These are phyloP conservation scores for Aphanoascus verrucosus DNA, from an alignment of 2,329 filamentous ascomycete genomes.

Conservation along the genomic window DNA sequence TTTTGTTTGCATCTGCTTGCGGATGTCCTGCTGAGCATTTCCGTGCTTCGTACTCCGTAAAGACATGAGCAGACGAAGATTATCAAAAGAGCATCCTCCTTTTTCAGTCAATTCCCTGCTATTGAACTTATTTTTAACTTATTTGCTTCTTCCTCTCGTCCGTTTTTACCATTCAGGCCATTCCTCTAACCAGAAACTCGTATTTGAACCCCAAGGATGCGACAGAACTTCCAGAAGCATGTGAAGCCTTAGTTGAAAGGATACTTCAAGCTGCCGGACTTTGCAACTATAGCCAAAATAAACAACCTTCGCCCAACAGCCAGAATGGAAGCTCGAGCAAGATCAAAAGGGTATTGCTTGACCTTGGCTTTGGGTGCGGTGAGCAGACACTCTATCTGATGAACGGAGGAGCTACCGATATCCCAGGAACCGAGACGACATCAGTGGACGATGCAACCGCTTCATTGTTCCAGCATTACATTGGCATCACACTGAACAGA, in stretches of 20 bases:
- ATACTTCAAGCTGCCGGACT: conserved; percentile 39
- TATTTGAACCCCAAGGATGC: conserved; percentile 19
- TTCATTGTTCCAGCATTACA: conserved; percentile 35
- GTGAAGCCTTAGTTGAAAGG: conserved; percentile 40
- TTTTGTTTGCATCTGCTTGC: too few relatives aligned
- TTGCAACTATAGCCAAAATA: conserved; percentile 12
- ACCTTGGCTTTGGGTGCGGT: conserved; percentile 50
- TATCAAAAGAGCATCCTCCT: background rate
- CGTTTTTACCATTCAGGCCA: background rate
- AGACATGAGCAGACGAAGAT: background rate
- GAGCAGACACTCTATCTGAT: conserved; percentile 45
- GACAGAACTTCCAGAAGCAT: conserved; percentile 38
- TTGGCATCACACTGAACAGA: conserved; percentile 44
- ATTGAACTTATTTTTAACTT: background rate
- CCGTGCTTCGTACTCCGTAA: too few relatives aligned
- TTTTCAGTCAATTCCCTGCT: background rate
- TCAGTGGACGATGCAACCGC: background rate
- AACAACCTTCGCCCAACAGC: background rate
- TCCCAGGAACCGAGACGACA: background rate
- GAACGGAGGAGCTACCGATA: background rate
- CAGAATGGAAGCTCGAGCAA: background rate
- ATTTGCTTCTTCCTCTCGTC: too few relatives aligned
- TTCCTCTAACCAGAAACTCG: background rate
- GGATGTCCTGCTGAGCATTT: too few relatives aligned
- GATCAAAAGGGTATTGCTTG: conserved; percentile 29